Conservation (phyloP, 176 grass and related monocot genomes). For the Musa troglodytarum region DNA sequence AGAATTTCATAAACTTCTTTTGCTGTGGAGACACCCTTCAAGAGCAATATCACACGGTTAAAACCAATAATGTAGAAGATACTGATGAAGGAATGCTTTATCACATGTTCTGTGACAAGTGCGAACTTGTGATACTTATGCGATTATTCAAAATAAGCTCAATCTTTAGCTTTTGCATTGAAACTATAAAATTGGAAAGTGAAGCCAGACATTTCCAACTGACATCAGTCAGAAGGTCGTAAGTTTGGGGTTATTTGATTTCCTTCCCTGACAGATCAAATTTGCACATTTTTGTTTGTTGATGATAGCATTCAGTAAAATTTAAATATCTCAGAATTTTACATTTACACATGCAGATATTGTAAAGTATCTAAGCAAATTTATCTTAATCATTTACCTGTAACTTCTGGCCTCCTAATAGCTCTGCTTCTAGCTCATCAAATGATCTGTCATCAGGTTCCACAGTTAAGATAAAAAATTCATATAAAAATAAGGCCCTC, state of each 20-base stretch:
- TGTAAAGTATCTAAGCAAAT: neutral
- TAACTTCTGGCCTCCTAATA: slow-evolving; percentile 85
- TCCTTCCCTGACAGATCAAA: no score
- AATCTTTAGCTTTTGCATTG: no score
- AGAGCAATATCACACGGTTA: neutral
- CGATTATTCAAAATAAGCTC: no score
- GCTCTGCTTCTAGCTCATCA: slow-evolving; percentile 76
- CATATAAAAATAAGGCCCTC: neutral
- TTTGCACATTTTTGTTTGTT: no score
- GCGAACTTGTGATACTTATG: no score
- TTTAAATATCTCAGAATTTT: neutral
- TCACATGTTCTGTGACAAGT: neutral
- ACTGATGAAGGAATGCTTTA: neutral
- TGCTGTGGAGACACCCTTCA: slow-evolving; percentile 78
- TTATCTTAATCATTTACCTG: slow-evolving; percentile 42
- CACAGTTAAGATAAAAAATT: slow-evolving; percentile 4
- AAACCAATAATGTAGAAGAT: neutral
- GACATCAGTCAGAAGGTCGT: no score
- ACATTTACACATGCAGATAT: neutral
- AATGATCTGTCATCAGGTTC: slow-evolving; percentile 46
- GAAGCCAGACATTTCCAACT: no score
- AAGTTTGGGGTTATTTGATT: no score
- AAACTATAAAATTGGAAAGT: no score
- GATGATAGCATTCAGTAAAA: no score
- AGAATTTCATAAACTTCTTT: slow-evolving; percentile 85